These are phyloP conservation scores for Erigeron canadensis DNA, from an alignment of 129 eudicot genomes.

Conservation along the genomic window DNA sequence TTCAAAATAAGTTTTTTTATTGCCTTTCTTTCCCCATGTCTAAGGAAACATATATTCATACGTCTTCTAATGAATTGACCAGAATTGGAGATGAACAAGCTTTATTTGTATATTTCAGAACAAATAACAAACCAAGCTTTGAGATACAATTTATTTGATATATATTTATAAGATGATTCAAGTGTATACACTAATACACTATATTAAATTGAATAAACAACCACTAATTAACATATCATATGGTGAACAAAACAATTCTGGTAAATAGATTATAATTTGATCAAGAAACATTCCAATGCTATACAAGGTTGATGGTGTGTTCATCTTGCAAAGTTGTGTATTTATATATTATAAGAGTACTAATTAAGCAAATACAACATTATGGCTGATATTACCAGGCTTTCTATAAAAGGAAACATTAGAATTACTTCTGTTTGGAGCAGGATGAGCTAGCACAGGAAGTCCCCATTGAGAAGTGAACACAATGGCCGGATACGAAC, in stretches of 20 bases:
- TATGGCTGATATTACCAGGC: constrained; percentile 22
- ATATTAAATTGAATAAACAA: constrained; percentile 11
- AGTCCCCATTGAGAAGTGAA: constrained; percentile 75
- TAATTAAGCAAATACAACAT: constrained; percentile 28
- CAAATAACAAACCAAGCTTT: too few relatives aligned
- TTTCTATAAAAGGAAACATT: constrained; percentile 31
- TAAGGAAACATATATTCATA: too few relatives aligned
- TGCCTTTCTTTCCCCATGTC: too few relatives aligned
- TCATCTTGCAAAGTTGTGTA: constrained; percentile 19
- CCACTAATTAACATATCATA: constrained; percentile 15
- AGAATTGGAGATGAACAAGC: too few relatives aligned
- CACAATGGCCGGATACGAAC: constrained; percentile 45
- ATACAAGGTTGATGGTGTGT: constrained; percentile 15
- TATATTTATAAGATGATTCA: too few relatives aligned
- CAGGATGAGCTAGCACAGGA: constrained; percentile 74
- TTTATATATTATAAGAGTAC: not conserved
- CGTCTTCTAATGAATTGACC: too few relatives aligned
- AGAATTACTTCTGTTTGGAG: constrained; percentile 41
- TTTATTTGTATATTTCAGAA: too few relatives aligned
- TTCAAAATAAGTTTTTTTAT: too few relatives aligned
- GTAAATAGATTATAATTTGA: not conserved
- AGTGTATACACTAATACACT: too few relatives aligned
- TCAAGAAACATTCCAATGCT: constrained; percentile 18
- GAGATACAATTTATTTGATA: too few relatives aligned
- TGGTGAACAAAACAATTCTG: not conserved